Base-by-base conservation (phyloP, 495 filamentous ascomycete species). In the Podospora pseudoanserina region DNA sequence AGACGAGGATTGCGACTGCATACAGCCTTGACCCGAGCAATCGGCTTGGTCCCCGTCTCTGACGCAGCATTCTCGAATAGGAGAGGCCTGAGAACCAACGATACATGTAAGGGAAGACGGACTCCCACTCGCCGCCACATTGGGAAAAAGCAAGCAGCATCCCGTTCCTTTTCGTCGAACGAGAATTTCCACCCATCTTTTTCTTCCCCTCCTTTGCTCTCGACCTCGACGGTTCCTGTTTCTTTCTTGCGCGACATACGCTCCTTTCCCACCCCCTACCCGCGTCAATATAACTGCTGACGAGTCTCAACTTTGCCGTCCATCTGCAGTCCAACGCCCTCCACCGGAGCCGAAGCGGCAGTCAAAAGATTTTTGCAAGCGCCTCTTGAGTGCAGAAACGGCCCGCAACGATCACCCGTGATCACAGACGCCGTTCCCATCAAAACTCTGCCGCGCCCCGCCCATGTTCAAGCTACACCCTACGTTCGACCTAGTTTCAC, bases 41-140 rank as follows among this genome's bases (percentile, higher is more conserved):
- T 61, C 59, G 59, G 59, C 59, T 61, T 61, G 59, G 23, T 32
- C 19, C 59, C 28, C 16, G 16, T 58, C 23, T 19, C 23, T 58
- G 59, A 63, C 34, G 61, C 61, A 63, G 61, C 61, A 63, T 11
- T 5, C 61, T 32, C 34, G 61, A 63, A 44, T 28, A 49, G 61
- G 61, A 32, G 61, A 63, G 18, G 30, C 61, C 32, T 16, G 30
- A 49, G 32, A 28, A 63, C 18, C 28, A 63, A 44, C 28, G 34
- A 49, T 18, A 63, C 28, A 18, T 18, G 61, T 32, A 63, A n/a
- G 32, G 30, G 30, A 44, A 39, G 32, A 23, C 11, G 7, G n/a
- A 39, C 32, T 18, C 20, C 39, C 15, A 49, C 39, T 13, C 2
- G 39, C 61, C 27, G 27, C 32, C 18, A 63, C 27, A 61, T 27